phyloP scores from a whole-genome alignment of 768 basidiomycete genomes.

The Pulveroboletus ravenelii region DNA sequence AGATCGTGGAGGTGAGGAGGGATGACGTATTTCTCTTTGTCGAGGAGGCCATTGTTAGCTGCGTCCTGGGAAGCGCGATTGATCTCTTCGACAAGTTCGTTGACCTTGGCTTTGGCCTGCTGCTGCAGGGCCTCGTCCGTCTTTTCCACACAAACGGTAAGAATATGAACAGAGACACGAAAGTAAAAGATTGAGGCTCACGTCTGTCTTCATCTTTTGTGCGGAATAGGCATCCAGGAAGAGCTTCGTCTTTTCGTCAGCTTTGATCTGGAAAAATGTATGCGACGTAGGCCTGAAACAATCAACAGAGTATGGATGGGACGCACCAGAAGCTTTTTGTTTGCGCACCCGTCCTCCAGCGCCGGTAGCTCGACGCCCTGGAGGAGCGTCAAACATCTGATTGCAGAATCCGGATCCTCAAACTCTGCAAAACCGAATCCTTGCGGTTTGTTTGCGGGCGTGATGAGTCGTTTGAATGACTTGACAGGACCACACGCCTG shows the following conservation, averaged over 20 bases:
- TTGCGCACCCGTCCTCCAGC: constrained; percentile 52
- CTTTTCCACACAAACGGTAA: constrained; percentile 34
- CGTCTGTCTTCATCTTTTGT: constrained; percentile 77
- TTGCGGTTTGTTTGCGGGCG: constrained; percentile 89
- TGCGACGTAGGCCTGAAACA: constrained; percentile 39
- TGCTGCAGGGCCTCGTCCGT: constrained; percentile 62
- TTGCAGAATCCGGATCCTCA: constrained; percentile 87
- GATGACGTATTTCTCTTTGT: constrained; percentile 85
- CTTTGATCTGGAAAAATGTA: constrained; percentile 63
- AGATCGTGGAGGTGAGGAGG: constrained; percentile 97
- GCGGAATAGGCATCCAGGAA: constrained; percentile 84
- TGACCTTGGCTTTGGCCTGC: constrained; percentile 60
- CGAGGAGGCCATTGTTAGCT: constrained; percentile 66
- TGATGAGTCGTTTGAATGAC: constrained; percentile 89
- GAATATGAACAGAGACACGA: not conserved
- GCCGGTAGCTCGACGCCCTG: constrained; percentile 62
- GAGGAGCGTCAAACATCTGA: constrained; percentile 66
- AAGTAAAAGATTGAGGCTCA: constrained; percentile 35
- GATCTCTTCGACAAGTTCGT: constrained; percentile 65
- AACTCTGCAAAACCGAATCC: constrained; percentile 97
- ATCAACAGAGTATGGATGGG: constrained; percentile 1
- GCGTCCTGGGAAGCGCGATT: constrained; percentile 69
- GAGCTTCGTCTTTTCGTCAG: constrained; percentile 89
- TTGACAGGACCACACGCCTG: constrained; percentile 88
- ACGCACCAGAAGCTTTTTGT: constrained; percentile 70